Evolutionary conservation across 2,329 filamentous ascomycete genomes (phyloP), one percentile per base, ranked within the genome.

Genomic region (Fusarium austroafricanum): DNA sequence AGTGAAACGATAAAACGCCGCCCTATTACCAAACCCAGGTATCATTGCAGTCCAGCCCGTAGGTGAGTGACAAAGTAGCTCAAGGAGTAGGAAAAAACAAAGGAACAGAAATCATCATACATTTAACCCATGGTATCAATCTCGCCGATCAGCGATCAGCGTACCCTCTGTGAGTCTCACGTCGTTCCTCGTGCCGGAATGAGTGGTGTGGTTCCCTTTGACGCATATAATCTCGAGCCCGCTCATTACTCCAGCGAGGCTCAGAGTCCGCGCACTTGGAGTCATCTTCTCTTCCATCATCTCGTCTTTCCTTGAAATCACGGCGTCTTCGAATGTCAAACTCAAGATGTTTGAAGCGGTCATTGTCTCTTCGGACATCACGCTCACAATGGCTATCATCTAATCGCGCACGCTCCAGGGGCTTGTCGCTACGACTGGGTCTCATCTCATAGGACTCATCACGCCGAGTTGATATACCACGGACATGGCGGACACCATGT

Each of bases 211-310:
- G 21, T 18, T 57, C 63, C 21, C 52, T 66, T 45, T 52, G 52
- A 28, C 46, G 58, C 70, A 72, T 72, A 46, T 64, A 72, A 15
- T 65, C 57, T 45, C 46, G 57, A 39, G 70, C 70, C 38, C 61
- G 55, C n/a, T 42, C 51, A 35, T 67, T 52, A 38, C 42, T 64
- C 69, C 70, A 71, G 29, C 57, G 70, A n/a, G 52, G 42, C 17
- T 67, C 64, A 11, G 40, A 49, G 10, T 47, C 47, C 15, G 17
- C 38, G 35, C 52, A 51, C 23, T 29, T 47, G 5, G 18, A 26
- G 4, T 62, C 39, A 8, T 55, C 55, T 20, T 39, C 47, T 18
- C 35, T 46, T 28, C 20, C 52, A 14, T 29, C 55, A 26, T 42
- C 49, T 47, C 62, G 47, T 31, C 61, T 71, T 18, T 58, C 46